Percentiles rank a stretch among this genome's conserved stretches.
These are phyloP conservation scores for Nakazawaea holstii DNA, from an alignment of 805 yeast genomes.

Conservation along the genomic window DNA sequence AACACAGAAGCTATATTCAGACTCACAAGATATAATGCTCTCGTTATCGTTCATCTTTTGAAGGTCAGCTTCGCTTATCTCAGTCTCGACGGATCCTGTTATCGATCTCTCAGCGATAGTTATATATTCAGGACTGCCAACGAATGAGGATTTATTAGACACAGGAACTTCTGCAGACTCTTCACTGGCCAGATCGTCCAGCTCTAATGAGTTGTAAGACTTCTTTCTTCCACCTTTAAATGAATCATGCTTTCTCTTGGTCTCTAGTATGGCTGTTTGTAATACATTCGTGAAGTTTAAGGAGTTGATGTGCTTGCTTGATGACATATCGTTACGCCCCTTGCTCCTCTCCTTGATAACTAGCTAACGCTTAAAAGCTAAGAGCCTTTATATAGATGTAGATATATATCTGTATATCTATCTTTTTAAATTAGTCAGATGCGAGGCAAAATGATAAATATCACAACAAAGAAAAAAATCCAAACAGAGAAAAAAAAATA, in stretches of 20 bases:
- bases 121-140: neutral
- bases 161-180: too few species aligned
- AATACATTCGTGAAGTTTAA: neutral
- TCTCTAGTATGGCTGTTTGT: neutral
- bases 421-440: too few species aligned
- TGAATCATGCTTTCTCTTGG: neutral
- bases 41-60: neutral
- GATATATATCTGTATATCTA: too few species aligned
- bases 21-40: neutral
- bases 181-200: neutral
- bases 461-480: too few species aligned
- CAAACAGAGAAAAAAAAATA: too few species aligned
- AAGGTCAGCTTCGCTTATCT: neutral
- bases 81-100: neutral
- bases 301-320: neutral
- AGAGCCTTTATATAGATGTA: too few species aligned
- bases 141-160: neutral
- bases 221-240: neutral
- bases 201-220: conserved; percentile 1
- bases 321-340: too few species aligned
- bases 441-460: too few species aligned
- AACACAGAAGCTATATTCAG: neutral
- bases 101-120: neutral
- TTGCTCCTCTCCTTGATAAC: too few species aligned
- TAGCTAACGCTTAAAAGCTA: too few species aligned